Percentiles rank a stretch among this genome's conserved stretches.
These are phyloP conservation scores for Boletus sp. DNA, from an alignment of 768 basidiomycete species.

Conservation along the genomic window DNA sequence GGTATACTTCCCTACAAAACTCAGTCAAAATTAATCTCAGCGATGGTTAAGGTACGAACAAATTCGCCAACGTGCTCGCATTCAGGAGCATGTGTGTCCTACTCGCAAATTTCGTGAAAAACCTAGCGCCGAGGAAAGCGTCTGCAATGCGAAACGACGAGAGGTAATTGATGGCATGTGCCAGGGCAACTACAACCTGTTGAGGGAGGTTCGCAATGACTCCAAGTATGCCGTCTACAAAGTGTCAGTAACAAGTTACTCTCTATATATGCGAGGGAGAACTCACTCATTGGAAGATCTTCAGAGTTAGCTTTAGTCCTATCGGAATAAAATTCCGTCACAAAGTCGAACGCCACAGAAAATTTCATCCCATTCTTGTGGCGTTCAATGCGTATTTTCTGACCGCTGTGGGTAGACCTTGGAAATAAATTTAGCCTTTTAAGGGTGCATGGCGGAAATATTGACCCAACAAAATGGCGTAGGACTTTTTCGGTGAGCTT, in stretches of 20 bases:
- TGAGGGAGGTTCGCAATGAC: slow-evolving; percentile 65
- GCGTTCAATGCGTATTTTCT: slow-evolving; percentile 61
- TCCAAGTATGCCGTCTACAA: slow-evolving; percentile 60
- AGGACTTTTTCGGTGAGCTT: slow-evolving; percentile 76
- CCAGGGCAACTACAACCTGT: slow-evolving; percentile 67
- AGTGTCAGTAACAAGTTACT: not conserved
- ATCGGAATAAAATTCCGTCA: slow-evolving; percentile 65
- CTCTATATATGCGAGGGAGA: not conserved
- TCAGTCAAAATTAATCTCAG: not conserved
- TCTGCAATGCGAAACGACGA: slow-evolving; percentile 74
- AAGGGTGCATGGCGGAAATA: slow-evolving; percentile 5
- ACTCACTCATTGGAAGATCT: slow-evolving; percentile 25
- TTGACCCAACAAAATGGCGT: slow-evolving; percentile 64
- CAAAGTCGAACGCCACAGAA: slow-evolving; percentile 64
- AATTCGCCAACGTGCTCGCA: slow-evolving; percentile 82
- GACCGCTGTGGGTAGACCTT: slow-evolving; percentile 39
- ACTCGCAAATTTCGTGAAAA: slow-evolving; percentile 77
- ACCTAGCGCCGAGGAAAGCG: slow-evolving; percentile 70
- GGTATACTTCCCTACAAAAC: slow-evolving; percentile 72
- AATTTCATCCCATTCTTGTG: slow-evolving; percentile 56
- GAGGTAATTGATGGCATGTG: slow-evolving; percentile 70
- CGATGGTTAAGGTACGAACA: slow-evolving; percentile 39
- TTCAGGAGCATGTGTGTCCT: slow-evolving; percentile 84
- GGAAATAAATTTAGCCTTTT: slow-evolving; percentile 3
- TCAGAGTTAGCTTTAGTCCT: slow-evolving; percentile 44